phyloP scores from a whole-genome alignment of 805 yeast species.

The Lipomyces kockii region DNA sequence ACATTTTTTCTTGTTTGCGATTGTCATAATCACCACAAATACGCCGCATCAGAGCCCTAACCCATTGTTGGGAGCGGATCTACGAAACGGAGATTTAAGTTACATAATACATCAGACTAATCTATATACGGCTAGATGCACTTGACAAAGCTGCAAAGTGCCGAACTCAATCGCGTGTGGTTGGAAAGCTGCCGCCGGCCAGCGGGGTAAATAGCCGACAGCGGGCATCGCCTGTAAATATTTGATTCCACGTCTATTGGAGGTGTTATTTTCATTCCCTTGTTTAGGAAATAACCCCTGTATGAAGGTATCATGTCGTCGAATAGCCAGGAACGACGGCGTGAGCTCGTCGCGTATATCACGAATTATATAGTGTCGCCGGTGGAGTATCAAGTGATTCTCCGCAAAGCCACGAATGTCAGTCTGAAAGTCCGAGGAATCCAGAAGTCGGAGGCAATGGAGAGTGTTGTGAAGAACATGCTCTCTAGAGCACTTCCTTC shows the following conservation, averaged over 20 bases:
- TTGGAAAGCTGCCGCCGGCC: neutral
- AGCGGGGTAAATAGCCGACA: neutral
- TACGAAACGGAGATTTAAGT: too few species aligned
- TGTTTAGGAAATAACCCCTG: neutral
- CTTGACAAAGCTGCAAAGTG: too few species aligned
- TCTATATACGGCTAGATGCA: too few species aligned
- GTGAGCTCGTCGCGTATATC: conserved; percentile 14
- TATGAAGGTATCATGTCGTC: neutral
- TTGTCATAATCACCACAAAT: too few species aligned
- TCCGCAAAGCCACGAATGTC: neutral
- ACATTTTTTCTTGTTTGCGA: too few species aligned
- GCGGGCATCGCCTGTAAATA: neutral
- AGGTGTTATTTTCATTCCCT: neutral
- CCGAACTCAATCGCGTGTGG: too few species aligned
- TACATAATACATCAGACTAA: too few species aligned
- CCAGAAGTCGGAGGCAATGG: neutral
- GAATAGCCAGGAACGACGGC: neutral
- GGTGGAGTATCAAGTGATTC: conserved; percentile 16
- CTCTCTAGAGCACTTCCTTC: neutral
- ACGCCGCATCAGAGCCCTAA: too few species aligned
- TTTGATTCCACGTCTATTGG: neutral
- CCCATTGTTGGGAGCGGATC: too few species aligned
- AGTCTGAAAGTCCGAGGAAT: neutral
- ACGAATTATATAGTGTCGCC: conserved; percentile 18
- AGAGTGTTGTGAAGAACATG: neutral